These are phyloP conservation scores for Eucalyptus sp. DNA, from an alignment of 345 rosid species.

Conservation along the genomic window DNA sequence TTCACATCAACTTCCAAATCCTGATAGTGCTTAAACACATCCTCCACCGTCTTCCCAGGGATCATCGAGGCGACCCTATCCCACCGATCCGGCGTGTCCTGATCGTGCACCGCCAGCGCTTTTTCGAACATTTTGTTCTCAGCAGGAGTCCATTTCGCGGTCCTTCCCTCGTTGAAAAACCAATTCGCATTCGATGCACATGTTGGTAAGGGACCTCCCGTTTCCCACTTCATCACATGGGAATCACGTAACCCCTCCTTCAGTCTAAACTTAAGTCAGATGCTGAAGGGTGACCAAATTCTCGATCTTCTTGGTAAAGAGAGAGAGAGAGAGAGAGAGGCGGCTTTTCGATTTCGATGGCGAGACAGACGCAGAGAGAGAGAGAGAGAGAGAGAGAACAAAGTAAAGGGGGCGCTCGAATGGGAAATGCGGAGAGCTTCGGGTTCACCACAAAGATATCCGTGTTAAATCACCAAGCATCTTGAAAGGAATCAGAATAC, in stretches of 20 bases:
- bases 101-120: constrained; percentile 60
- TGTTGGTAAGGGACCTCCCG: constrained; percentile 49
- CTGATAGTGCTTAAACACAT: constrained; percentile 48
- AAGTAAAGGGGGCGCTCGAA: not conserved
- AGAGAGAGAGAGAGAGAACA: not conserved
- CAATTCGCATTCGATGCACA: constrained; percentile 35
- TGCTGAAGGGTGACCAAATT: not conserved
- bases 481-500: constrained; percentile 49
- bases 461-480: constrained; percentile 6
- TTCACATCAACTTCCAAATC: constrained; percentile 59
- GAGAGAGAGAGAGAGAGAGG: not conserved
- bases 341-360: not conserved
- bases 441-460: constrained; percentile 18
- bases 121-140: constrained; percentile 88
- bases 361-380: not conserved
- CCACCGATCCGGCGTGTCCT: constrained; percentile 67
- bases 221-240: constrained; percentile 46
- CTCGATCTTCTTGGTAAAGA: not conserved
- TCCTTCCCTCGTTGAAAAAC: constrained; percentile 37
- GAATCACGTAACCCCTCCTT: not conserved
- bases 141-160: constrained; percentile 52
- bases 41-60: constrained; percentile 58
- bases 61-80: constrained; percentile 42
- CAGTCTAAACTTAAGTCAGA: not conserved
- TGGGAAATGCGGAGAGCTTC: constrained; percentile 5